Evolutionary conservation across 2,329 filamentous ascomycete species (phyloP), one percentile per base, ranked within the genome.

Genomic region (Colletotrichum aenigma): DNA sequence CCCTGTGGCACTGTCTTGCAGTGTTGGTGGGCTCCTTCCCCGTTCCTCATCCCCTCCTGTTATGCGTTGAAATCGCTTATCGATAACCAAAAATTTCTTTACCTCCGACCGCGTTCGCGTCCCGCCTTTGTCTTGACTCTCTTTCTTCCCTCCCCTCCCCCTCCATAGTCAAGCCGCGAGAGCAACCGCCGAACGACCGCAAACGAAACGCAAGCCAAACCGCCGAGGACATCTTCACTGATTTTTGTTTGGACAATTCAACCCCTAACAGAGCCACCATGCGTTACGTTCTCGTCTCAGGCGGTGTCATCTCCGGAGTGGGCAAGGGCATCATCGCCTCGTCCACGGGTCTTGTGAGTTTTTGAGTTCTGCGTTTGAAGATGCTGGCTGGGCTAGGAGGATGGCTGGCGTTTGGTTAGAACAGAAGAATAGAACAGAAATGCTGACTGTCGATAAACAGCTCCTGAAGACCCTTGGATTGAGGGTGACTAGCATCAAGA

Each of bases 381-480:
- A 52, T 52, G 43, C 10, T 21, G n/a, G 10, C n/a, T 7, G 43
- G 43, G 43, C 43, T 4, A 10, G n/a, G 43, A 52, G 43, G 10
- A 13, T 21, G n/a, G 18, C n/a, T 4, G n/a, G n/a, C 18, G 0
- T 52, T 2, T 52, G 43, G n/a, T 13, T 52, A 52, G n/a, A 52
- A 21, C n/a, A 21, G 43, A 52, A 21, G 43, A 52, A 32, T 61
- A 32, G 18, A n/a, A 21, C 58, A 61, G 10, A 6, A 32, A 32
- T 78, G 48, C 65, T 76, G 34, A 76, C 64, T n/a, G 21, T 73
- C 26, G 4, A 43, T 24, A 12, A 93, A 70, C 87, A 95, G 78
- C 88, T 97, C 78, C 91, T 97, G 80, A 96, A 97, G 89, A 95
- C 94, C 13, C 88, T 93, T 78, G 95, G 95, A 64, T 88, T 96